Evolutionary conservation across 2,329 filamentous ascomycete species (phyloP), one percentile per base, ranked within the genome.

Genomic region (Botryotinia globosa): DNA sequence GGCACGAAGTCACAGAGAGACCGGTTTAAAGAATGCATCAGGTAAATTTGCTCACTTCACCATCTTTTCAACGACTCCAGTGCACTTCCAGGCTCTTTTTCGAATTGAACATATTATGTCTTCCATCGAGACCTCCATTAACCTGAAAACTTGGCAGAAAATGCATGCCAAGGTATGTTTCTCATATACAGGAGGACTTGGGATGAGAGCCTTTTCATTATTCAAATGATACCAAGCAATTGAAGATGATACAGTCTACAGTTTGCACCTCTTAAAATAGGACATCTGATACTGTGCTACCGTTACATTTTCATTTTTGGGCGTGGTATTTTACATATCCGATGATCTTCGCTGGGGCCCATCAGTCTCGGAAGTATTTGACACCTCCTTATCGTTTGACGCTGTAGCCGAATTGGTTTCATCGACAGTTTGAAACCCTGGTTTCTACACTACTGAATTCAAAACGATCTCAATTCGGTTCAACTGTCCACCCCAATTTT

Each of bases 321-420:
- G 34, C 45, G 22, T 25, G 32, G 32, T n/a, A 42, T 42, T 10
- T 5, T 20, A 25, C 48, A 39, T 16, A 51, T 37, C 34, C 58
- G 51, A 48, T 25, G 12, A 51, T 56, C 34, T 22, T 39, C 61
- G 22, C 56, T 56, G 29, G 22, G 48, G 39, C 32, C 14, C 32
- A 61, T 32, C n/a, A 8, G 51, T 59, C 29, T 44, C 39, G 22
- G 25, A 59, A 68, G 25, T 34, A 56, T 42, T 42, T 67, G 34
- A 32, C 34, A 45, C 37, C n/a, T 29, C 37, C 44, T 51, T 45
- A 7, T 37, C 14, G 69, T 71, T 71, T 71, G 69, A 71, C 34
- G 45, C 29, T 77, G 75, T 73, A 76, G 75, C 75, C 74, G 74
- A 76, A 62, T 45, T 44, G 69, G 77, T 78, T 78, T 78, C 75